These are phyloP conservation scores for Penicillium lividum DNA, from an alignment of 495 filamentous ascomycete species.

Conservation along the genomic window DNA sequence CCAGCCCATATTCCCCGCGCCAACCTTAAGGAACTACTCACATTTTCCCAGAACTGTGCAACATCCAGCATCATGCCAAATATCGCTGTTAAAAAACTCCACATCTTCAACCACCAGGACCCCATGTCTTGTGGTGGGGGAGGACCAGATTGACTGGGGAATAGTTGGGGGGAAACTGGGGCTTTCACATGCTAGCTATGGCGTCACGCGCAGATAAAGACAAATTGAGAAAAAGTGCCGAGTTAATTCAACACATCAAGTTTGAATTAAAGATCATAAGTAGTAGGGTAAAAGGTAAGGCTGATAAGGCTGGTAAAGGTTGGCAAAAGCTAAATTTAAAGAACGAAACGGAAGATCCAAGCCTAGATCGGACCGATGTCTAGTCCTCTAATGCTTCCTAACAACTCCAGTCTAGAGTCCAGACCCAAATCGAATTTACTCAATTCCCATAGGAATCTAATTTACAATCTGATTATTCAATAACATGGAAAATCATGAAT, in stretches of 20 bases:
- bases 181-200: constrained; percentile 41
- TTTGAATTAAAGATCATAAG: not conserved
- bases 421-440: not conserved
- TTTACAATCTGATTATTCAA: not conserved
- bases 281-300: not conserved
- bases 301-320: not conserved
- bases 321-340: too few relatives aligned
- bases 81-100: constrained; percentile 44
- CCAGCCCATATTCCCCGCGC: not conserved
- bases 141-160: constrained; percentile 10
- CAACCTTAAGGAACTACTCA: constrained; percentile 33
- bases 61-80: constrained; percentile 62
- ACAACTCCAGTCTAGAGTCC: not conserved
- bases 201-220: constrained; percentile 19
- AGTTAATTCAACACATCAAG: not conserved
- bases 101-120: constrained; percentile 28
- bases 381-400: too few relatives aligned
- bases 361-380: not conserved
- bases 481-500: constrained; percentile 25
- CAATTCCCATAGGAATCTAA: not conserved
- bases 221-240: not conserved
- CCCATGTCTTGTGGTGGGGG: constrained; percentile 21
- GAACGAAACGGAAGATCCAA: not conserved
- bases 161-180: constrained; percentile 15
- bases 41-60: constrained; percentile 62